These are phyloP conservation scores for Fraxinus albicans DNA, from an alignment of 305 asterid species.

Conservation along the genomic window DNA sequence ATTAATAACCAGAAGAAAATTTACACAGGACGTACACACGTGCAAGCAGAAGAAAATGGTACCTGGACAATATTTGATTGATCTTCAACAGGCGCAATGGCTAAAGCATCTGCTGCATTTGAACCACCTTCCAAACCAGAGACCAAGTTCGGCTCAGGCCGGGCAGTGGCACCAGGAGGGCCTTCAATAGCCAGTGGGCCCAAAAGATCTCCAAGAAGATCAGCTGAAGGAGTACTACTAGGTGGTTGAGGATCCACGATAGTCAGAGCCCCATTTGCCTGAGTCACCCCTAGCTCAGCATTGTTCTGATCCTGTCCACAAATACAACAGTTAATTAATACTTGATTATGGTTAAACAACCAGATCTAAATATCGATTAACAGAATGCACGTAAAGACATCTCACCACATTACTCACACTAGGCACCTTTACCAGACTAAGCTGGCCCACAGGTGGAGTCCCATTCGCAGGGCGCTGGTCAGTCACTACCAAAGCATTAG, in stretches of 20 bases:
- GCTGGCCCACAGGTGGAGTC: constrained; percentile 57
- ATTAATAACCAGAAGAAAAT: constrained; percentile 18
- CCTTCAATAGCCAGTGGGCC: constrained; percentile 90
- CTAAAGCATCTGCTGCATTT: constrained; percentile 64
- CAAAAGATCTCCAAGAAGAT: constrained; percentile 91
- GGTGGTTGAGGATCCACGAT: constrained; percentile 86
- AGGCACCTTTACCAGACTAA: constrained; percentile 83
- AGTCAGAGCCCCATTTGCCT: constrained; percentile 76
- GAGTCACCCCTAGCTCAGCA: constrained; percentile 50
- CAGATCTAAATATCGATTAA: constrained; percentile 18
- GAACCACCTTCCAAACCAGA: constrained; percentile 48
- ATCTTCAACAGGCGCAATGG: constrained; percentile 76
- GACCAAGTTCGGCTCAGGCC: constrained; percentile 45
- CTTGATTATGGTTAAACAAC: constrained; percentile 16
- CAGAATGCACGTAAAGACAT: constrained; percentile 30
- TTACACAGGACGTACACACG: background rate
- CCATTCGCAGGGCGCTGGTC: constrained; percentile 83
- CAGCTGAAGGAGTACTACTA: constrained; percentile 61
- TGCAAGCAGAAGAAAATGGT: constrained; percentile 6
- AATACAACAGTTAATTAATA: constrained; percentile 19
- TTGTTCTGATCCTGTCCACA: constrained; percentile 47
- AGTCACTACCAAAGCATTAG: constrained; percentile 80
- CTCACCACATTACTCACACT: constrained; percentile 58
- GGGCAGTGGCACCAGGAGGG: constrained; percentile 33
- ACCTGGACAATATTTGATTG: constrained; percentile 74